phyloP scores from a whole-genome alignment of 202 grass and related monocot species.

The Dendrocalamus latiflorus region DNA sequence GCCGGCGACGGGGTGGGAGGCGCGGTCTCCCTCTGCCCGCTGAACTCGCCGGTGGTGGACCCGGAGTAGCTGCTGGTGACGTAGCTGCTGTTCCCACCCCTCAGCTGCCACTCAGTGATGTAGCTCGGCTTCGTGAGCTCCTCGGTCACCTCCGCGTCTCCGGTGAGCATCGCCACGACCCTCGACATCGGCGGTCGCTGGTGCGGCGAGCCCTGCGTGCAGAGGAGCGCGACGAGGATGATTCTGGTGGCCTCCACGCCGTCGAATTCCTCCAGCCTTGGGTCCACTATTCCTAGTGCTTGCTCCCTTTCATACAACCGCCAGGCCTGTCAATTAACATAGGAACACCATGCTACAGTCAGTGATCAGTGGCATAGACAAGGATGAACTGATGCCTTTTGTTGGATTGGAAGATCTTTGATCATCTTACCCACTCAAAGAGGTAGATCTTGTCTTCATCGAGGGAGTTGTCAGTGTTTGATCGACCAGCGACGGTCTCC shows the following conservation, averaged over 20 bases:
- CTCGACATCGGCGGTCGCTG: slow-evolving; percentile 61
- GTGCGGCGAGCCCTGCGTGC: slow-evolving; percentile 55
- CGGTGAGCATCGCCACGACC: slow-evolving; percentile 52
- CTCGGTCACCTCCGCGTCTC: slow-evolving; percentile 29
- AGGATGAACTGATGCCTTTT: too few relatives aligned
- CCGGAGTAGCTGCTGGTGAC: slow-evolving; percentile 2
- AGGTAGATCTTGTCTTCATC: too few relatives aligned
- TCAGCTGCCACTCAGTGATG: slow-evolving; percentile 54
- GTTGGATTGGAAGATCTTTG: too few relatives aligned
- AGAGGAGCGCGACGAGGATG: slow-evolving; percentile 50
- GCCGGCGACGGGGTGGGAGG: neutral
- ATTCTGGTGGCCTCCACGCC: slow-evolving; percentile 29
- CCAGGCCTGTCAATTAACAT: too few relatives aligned
- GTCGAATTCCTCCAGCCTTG: slow-evolving; percentile 19
- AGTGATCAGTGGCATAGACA: too few relatives aligned
- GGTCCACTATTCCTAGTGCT: too few relatives aligned
- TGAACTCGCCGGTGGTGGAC: neutral
- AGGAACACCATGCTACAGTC: too few relatives aligned
- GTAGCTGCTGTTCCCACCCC: slow-evolving; percentile 35
- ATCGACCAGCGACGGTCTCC: too few relatives aligned
- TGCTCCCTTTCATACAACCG: too few relatives aligned
- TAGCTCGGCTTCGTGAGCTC: slow-evolving; percentile 51
- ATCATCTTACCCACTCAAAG: too few relatives aligned
- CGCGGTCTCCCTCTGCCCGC: neutral
- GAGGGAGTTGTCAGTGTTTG: too few relatives aligned